Evolutionary conservation across 148 eudicot genomes (phyloP).

Genomic region (Mesembryanthemum crystallinum): DNA sequence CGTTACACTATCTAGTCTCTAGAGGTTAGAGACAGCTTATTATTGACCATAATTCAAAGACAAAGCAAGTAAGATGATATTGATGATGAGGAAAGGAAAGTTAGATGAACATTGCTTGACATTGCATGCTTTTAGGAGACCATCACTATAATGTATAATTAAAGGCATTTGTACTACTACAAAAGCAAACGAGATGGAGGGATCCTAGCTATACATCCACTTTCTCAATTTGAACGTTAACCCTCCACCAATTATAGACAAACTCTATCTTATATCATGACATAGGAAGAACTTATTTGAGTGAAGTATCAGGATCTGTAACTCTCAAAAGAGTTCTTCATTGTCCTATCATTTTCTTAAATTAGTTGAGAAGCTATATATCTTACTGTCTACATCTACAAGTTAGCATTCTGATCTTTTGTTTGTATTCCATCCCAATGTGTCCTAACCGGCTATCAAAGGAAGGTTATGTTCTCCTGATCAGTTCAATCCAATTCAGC

Average conservation of each 20-base stretch:
- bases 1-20: no score
- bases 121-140: constrained; percentile 1
- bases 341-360: not conserved
- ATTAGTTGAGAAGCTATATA: not conserved
- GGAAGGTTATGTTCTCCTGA: no score
- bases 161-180: no score
- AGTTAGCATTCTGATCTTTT: not conserved
- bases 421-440: not conserved
- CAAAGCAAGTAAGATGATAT: not conserved
- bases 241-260: constrained; percentile 27
- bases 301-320: not conserved
- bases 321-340: not conserved
- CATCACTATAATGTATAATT: not conserved
- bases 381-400: not conserved
- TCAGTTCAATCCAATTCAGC: no score
- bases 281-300: constrained; percentile 6
- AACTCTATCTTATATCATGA: constrained; percentile 16
- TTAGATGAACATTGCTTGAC: not conserved
- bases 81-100: not conserved
- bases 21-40: no score
- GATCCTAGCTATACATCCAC: constrained; percentile 20
- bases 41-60: not conserved
- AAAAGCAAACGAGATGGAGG: not conserved
- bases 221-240: constrained; percentile 24
- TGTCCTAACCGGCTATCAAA: not conserved